Percentiles rank a stretch among this genome's conserved stretches.
Conservation (phyloP, 352 stramenopile species). For the Phytophthora constricta region DNA sequence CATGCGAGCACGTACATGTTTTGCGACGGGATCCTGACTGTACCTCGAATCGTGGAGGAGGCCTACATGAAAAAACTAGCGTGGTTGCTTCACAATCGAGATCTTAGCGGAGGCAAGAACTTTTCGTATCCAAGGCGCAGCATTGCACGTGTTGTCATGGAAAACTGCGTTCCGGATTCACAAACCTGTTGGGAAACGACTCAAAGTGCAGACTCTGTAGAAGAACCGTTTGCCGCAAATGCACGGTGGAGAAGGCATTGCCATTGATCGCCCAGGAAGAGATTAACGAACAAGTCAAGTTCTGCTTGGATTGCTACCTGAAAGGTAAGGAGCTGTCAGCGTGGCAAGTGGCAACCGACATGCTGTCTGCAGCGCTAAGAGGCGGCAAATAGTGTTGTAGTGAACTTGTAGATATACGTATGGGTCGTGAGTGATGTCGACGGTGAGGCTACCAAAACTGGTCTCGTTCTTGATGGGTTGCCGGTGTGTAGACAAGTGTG, state of each 20-base stretch:
- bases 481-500: too few relatives aligned
- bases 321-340: constrained; percentile 28
- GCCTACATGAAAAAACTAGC: constrained; percentile 62
- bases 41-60: constrained; percentile 47
- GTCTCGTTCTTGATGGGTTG: too few relatives aligned
- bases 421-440: too few relatives aligned
- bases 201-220: constrained; percentile 28
- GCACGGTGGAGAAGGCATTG: constrained; percentile 45
- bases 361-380: not conserved
- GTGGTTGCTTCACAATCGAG: constrained; percentile 27
- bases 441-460: too few relatives aligned
- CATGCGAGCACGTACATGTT: constrained; percentile 35
- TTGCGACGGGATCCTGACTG: constrained; percentile 43
- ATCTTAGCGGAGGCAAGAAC: not conserved
- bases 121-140: not conserved
- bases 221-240: constrained; percentile 40
- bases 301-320: constrained; percentile 47
- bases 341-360: constrained; percentile 31
- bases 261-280: constrained; percentile 32
- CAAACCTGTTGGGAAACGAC: constrained; percentile 26
- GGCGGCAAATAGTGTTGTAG: not conserved
- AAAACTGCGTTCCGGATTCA: constrained; percentile 24
- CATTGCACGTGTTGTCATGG: constrained; percentile 42
- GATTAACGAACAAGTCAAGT: constrained; percentile 32
- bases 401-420: constrained; percentile 1